Conservation (phyloP, 2,329 filamentous ascomycete species). For the Verticillium klebahnii region DNA sequence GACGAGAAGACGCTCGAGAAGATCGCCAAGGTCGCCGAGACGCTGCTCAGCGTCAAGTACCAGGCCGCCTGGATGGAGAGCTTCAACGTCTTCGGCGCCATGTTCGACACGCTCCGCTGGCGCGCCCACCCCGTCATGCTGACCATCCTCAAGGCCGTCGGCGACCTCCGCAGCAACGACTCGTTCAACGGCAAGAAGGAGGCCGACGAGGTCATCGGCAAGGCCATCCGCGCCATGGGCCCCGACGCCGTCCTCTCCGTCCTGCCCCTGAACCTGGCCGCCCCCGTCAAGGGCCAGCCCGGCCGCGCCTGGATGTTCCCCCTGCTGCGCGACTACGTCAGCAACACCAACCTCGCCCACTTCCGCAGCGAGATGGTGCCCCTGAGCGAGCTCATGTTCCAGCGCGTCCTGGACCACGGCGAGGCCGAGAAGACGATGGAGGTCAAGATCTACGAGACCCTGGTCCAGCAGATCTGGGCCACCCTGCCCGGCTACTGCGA, state of each 20-base stretch:
- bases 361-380: conserved; percentile 86
- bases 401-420: conserved; percentile 79
- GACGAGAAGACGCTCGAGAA: conserved; percentile 88
- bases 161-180: conserved; percentile 81
- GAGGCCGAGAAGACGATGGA: conserved; percentile 87
- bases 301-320: conserved; percentile 95
- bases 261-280: conserved; percentile 79
- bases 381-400: conserved; percentile 84
- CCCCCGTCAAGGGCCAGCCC: conserved; percentile 69
- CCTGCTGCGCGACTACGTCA: conserved; percentile 81
- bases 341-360: conserved; percentile 81
- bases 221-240: conserved; percentile 85
- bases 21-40: conserved; percentile 66
- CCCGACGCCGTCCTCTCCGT: conserved; percentile 78
- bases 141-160: conserved; percentile 71
- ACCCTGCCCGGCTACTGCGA: conserved; percentile 93
- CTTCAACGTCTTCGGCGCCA: conserved; percentile 79
- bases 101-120: conserved; percentile 87
- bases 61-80: conserved; percentile 94
- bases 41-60: conserved; percentile 82
- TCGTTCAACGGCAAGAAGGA: conserved; percentile 93
- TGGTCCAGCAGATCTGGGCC: conserved; percentile 94
- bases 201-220: conserved; percentile 83
- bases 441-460: conserved; percentile 94
- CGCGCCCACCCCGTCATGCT: conserved; percentile 73